Evolutionary conservation across 768 basidiomycete species (phyloP), one percentile per base, ranked within the genome.

Genomic region (Boletus sp.): DNA sequence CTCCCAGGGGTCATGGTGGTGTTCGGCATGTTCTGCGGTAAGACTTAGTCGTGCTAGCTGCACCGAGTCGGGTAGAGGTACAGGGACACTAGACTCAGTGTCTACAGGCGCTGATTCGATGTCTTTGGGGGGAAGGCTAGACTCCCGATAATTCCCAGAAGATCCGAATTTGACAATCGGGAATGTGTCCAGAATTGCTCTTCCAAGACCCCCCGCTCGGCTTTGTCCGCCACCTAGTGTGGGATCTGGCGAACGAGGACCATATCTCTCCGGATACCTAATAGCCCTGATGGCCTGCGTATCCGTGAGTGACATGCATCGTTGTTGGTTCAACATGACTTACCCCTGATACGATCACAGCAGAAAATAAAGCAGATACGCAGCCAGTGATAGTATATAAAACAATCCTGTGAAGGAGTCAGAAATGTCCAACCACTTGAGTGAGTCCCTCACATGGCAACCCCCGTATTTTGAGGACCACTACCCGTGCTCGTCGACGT

Each of bases 111-210:
- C 40, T 21, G 59, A 54, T 61, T 75, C 75, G 30, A 70, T 35
- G 56, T 77, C 74, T 57, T 74, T 75, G 33, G 55, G 25, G 27
- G 62, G 41, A 33, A 54, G 52, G 35, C 51, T 35, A 25, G 53
- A 33, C 17, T 54, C 57, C 33, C 19, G 60, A 47, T 50, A 58
- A 43, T 60, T 53, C 7, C 56, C 57, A 30, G 64, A 68, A 10
- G 66, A 53, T 7, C 84, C 83, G 62, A 94, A 98, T 69, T 93
- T 93, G 72, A 96, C 86, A 57, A 97, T 74, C 5, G 95, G 94
- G 74, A 98, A 98, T 4, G 94, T 97, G 61, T 98, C 95, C 51
- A 98, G 76, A 53, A 98, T 94, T 19, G 96, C 96, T 19, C 91
- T 84, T 2, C 91, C 89, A 47, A 98, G 78, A 7, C 94, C 94